Evolutionary conservation across 257 asterid species (phyloP).

Genomic region (Solanum etuberosum): DNA sequence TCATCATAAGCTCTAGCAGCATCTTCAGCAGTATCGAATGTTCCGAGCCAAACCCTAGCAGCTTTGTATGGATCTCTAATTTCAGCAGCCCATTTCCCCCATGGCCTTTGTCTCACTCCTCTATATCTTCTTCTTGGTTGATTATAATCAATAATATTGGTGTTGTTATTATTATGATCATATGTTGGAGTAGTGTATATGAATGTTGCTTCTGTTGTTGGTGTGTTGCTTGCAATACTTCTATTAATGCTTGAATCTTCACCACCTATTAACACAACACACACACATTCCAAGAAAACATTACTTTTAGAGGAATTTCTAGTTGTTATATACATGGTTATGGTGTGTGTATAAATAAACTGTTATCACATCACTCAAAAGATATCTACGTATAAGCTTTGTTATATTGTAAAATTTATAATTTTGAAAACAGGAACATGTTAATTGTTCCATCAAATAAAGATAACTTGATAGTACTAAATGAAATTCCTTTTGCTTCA

Average conservation of each 20-base stretch:
- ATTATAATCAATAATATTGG: constrained; percentile 6
- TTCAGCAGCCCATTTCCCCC: constrained; percentile 66
- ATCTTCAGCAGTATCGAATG: constrained; percentile 37
- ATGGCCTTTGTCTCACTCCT: constrained; percentile 48
- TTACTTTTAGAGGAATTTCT: neutral
- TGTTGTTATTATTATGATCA: constrained; percentile 11
- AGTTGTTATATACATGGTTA: neutral
- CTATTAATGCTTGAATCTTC: constrained; percentile 3
- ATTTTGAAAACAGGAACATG: no score
- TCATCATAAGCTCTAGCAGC: constrained; percentile 50
- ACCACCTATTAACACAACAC: constrained; percentile 2
- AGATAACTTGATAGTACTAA: neutral
- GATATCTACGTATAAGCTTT: neutral
- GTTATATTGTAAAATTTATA: neutral
- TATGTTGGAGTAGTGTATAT: constrained; percentile 8
- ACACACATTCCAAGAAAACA: neutral
- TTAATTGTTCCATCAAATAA: neutral
- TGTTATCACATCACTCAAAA: no score
- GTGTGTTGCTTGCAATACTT: constrained; percentile 1
- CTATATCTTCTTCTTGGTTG: constrained; percentile 24
- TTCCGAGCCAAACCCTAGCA: constrained; percentile 46
- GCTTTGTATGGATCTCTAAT: constrained; percentile 52
- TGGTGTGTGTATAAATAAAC: no score
- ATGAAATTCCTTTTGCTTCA: neutral
- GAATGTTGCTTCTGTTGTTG: constrained; percentile 24